Evolutionary conservation across 164 flowering plant species (phyloP).

Genomic region (Berberis vulgaris): DNA sequence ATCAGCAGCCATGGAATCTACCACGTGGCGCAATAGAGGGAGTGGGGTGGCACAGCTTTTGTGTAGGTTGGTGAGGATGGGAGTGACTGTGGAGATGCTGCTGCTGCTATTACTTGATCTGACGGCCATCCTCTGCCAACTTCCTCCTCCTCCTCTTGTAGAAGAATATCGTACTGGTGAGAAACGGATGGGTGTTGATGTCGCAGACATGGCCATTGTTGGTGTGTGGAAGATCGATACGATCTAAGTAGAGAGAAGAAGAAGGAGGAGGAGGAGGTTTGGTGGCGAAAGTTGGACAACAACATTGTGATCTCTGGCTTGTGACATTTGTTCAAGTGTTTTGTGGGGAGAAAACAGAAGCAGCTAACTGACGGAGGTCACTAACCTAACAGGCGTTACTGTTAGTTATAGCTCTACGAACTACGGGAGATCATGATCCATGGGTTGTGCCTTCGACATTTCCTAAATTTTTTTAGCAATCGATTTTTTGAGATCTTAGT

Average conservation of each 20-base stretch:
- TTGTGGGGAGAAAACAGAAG: too few relatives aligned
- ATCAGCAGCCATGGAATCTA: constrained; percentile 64
- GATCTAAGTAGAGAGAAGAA: constrained; percentile 10
- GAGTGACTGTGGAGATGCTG: constrained; percentile 13
- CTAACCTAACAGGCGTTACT: too few relatives aligned
- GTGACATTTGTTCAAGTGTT: too few relatives aligned
- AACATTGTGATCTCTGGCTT: not conserved
- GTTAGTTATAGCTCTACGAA: too few relatives aligned
- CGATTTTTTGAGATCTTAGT: too few relatives aligned
- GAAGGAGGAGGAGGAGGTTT: constrained; percentile 1
- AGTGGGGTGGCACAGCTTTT: constrained; percentile 65
- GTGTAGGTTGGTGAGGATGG: constrained; percentile 49
- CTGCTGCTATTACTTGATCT: constrained; percentile 25
- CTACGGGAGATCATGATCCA: too few relatives aligned
- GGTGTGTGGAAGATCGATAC: too few relatives aligned
- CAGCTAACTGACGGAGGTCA: too few relatives aligned
- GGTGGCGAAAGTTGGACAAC: not conserved
- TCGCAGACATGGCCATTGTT: constrained; percentile 32
- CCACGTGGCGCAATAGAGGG: constrained; percentile 63
- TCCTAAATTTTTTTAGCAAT: too few relatives aligned
- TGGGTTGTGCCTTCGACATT: too few relatives aligned
- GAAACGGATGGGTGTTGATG: constrained; percentile 26
- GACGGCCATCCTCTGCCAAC: constrained; percentile 25
- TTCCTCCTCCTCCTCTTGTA: not conserved
- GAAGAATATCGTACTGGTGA: constrained; percentile 18